Evolutionary conservation across 2,329 filamentous ascomycete species (phyloP).

Genomic region (Fusarium dimerum): DNA sequence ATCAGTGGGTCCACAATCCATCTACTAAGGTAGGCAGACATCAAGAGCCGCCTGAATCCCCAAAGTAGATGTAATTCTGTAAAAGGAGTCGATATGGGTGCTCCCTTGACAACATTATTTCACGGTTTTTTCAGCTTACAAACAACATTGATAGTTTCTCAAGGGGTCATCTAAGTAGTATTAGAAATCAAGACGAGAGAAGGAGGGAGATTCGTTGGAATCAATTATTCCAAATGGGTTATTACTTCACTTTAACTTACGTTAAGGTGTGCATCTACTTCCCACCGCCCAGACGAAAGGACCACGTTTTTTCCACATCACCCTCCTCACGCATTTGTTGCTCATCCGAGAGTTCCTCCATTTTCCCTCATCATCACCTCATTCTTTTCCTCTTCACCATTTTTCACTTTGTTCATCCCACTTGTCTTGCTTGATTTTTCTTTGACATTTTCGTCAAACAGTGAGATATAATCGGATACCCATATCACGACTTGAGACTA

Average conservation of each 20-base stretch:
- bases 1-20: too few relatives aligned
- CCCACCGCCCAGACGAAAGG: conserved; percentile 21
- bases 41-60: too few relatives aligned
- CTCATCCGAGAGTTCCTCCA: background rate
- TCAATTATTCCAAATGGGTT: too few relatives aligned
- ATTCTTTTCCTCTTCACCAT: conserved; percentile 6
- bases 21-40: too few relatives aligned
- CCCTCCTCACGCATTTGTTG: conserved; percentile 14
- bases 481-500: background rate
- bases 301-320: conserved; percentile 25
- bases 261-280: conserved; percentile 5
- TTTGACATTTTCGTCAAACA: background rate
- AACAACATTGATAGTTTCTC: too few relatives aligned
- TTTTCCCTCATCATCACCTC: conserved; percentile 10
- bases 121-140: too few relatives aligned
- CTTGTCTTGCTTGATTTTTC: background rate
- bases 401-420: conserved; percentile 4
- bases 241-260: too few relatives aligned
- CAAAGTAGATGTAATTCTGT: background rate
- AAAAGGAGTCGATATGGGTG: background rate
- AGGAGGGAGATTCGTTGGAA: conserved; percentile 11
- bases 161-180: too few relatives aligned
- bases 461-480: too few relatives aligned
- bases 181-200: conserved; percentile 3
- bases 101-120: too few relatives aligned